Conservation (phyloP, 306 rosid genomes). For the Urtica urens region DNA sequence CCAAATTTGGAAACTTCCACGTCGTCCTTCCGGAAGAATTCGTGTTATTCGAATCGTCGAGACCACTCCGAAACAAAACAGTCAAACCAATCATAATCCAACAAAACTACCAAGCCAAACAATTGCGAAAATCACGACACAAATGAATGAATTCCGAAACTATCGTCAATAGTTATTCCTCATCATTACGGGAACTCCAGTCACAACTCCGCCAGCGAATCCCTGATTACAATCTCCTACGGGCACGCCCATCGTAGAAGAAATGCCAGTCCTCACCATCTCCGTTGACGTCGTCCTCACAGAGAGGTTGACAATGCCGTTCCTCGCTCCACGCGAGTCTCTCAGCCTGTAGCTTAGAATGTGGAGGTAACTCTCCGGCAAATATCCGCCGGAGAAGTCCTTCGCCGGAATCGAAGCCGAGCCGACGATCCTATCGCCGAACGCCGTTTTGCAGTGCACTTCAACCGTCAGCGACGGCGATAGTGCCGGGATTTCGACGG, state of each 20-base stretch:
- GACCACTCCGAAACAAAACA: no score
- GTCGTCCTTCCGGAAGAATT: no score
- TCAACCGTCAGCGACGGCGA: conserved; percentile 25
- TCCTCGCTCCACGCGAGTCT: conserved; percentile 40
- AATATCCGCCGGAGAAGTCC: conserved; percentile 34
- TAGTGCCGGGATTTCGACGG: conserved; percentile 34
- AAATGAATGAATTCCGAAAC: no score
- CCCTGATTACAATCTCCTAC: neutral
- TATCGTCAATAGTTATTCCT: no score
- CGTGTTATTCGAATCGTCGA: no score
- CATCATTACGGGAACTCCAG: conserved; percentile 61
- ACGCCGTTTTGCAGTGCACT: conserved; percentile 34
- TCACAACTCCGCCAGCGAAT: conserved; percentile 17
- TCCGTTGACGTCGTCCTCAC: conserved; percentile 25
- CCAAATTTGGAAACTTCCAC: no score
- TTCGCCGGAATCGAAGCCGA: conserved; percentile 36
- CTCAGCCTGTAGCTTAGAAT: conserved; percentile 64
- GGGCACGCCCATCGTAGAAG: conserved; percentile 6
- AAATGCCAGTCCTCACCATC: neutral
- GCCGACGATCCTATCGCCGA: conserved; percentile 27
- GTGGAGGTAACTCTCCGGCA: conserved; percentile 45
- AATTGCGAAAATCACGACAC: no score
- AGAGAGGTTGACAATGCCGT: conserved; percentile 58
- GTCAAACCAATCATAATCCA: no score
- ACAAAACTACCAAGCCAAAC: no score